These are phyloP conservation scores for Rhizopus arrhizus DNA, from an alignment of 371 early-diverging fungal genomes.

Conservation along the genomic window DNA sequence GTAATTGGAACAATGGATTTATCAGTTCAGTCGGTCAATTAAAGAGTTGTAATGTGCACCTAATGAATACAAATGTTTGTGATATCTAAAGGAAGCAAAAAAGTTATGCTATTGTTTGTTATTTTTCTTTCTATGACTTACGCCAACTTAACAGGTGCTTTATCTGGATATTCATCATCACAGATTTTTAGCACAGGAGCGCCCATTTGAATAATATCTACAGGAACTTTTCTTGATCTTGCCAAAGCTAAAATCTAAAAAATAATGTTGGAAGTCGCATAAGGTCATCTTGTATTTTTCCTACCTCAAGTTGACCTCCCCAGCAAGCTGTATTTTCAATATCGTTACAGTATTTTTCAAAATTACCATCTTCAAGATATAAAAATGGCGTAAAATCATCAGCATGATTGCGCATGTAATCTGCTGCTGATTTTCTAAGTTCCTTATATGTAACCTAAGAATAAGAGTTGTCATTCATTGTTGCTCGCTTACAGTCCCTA, in stretches of 20 bases:
- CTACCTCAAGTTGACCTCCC: conserved; percentile 95
- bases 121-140: conserved; percentile 39
- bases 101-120: background rate
- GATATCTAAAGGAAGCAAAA: conserved; percentile 60
- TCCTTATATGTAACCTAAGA: conserved; percentile 53
- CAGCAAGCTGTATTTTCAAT: conserved; percentile 83
- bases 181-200: conserved; percentile 76
- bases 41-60: conserved; percentile 87
- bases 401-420: conserved; percentile 74
- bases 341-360: conserved; percentile 74
- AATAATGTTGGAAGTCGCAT: background rate
- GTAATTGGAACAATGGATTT: too few species aligned
- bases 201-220: conserved; percentile 80
- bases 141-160: conserved; percentile 75
- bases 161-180: conserved; percentile 65
- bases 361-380: conserved; percentile 80
- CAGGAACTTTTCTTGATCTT: conserved; percentile 64
- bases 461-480: background rate
- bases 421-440: conserved; percentile 72
- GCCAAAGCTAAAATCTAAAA: conserved; percentile 78
- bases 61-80: conserved; percentile 87
- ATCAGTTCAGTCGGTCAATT: background rate
- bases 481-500: background rate
- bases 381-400: conserved; percentile 92
- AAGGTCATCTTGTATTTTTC: background rate